phyloP scores from a whole-genome alignment of 805 yeast species.

The Teunomyces barrocoloradensis region DNA sequence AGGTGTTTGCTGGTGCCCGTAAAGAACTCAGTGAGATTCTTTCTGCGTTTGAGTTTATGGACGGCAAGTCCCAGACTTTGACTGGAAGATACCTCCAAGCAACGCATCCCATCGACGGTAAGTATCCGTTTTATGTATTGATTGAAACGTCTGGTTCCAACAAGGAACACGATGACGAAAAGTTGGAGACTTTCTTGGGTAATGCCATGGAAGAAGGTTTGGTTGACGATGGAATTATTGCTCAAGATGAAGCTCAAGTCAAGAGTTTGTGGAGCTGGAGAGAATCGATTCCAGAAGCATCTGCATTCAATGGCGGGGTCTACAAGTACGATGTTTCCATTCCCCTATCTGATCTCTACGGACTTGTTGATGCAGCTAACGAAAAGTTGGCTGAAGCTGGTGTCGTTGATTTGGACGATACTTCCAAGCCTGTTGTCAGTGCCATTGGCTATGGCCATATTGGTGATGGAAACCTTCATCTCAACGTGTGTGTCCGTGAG shows the following conservation, averaged over 20 bases:
- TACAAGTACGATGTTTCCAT: constrained; percentile 95
- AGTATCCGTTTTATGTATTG: constrained; percentile 84
- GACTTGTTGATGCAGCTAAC: constrained; percentile 76
- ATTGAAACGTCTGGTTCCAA: constrained; percentile 97
- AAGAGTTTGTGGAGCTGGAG: constrained; percentile 92
- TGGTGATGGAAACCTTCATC: constrained; percentile 95
- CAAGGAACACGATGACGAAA: constrained; percentile 89
- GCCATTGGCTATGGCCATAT: constrained; percentile 98
- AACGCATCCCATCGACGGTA: constrained; percentile 74
- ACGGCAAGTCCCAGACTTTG: constrained; percentile 60
- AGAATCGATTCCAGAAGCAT: constrained; percentile 89
- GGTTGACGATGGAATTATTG: constrained; percentile 91
- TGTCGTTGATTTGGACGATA: constrained; percentile 58
- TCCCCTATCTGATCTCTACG: constrained; percentile 79
- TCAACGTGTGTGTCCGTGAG: constrained; percentile 86
- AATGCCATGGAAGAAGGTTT: constrained; percentile 77
- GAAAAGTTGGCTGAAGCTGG: constrained; percentile 54
- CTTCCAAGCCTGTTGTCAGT: constrained; percentile 73
- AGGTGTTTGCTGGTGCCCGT: constrained; percentile 76
- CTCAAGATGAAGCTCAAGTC: constrained; percentile 90
- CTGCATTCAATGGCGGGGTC: constrained; percentile 85
- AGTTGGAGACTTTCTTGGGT: constrained; percentile 82
- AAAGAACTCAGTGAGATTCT: constrained; percentile 77
- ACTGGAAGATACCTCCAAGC: constrained; percentile 58
- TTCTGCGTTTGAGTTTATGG: constrained; percentile 95